These are phyloP conservation scores for Vitis hybrid DNA, from an alignment of 177 flowering plant genomes.

Conservation along the genomic window DNA sequence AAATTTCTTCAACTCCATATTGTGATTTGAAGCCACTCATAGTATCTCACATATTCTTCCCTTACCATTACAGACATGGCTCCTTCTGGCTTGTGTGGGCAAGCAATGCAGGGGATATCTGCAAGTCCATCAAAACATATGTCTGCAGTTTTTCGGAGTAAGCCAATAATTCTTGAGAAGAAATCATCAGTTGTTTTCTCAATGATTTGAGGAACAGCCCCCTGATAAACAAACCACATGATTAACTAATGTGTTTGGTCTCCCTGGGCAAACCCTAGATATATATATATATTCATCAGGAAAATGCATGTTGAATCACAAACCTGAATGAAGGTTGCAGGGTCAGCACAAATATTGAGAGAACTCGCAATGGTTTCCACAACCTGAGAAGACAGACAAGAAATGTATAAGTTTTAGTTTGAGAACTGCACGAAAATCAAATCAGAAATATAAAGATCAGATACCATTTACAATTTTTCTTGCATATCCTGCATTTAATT, in stretches of 20 bases:
- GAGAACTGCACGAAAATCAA: too few species aligned
- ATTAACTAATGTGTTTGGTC: too few species aligned
- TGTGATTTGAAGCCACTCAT: not conserved
- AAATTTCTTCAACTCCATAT: not conserved
- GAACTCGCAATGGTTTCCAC: constrained; percentile 18
- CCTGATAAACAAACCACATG: constrained; percentile 20
- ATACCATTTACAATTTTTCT: too few species aligned
- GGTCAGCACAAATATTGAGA: constrained; percentile 20
- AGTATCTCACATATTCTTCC: not conserved
- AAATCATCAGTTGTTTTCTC: constrained; percentile 30
- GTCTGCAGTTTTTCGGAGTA: constrained; percentile 29
- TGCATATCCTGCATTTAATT: too few species aligned
- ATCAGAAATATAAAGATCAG: too few species aligned
- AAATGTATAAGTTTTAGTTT: not conserved
- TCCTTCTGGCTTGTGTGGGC: constrained; percentile 45
- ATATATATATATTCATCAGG: too few species aligned
- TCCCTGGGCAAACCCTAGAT: too few species aligned
- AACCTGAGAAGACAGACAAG: constrained; percentile 17
- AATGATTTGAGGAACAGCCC: constrained; percentile 41
- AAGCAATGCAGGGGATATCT: constrained; percentile 39
- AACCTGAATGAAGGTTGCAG: constrained; percentile 39
- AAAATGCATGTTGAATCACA: not conserved
- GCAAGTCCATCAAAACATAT: constrained; percentile 24
- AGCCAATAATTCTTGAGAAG: constrained; percentile 20
- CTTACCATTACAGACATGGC: constrained; percentile 45